These are phyloP conservation scores for Hyaloscypha bicolor DNA, from an alignment of 495 filamentous ascomycete genomes.

Conservation along the genomic window DNA sequence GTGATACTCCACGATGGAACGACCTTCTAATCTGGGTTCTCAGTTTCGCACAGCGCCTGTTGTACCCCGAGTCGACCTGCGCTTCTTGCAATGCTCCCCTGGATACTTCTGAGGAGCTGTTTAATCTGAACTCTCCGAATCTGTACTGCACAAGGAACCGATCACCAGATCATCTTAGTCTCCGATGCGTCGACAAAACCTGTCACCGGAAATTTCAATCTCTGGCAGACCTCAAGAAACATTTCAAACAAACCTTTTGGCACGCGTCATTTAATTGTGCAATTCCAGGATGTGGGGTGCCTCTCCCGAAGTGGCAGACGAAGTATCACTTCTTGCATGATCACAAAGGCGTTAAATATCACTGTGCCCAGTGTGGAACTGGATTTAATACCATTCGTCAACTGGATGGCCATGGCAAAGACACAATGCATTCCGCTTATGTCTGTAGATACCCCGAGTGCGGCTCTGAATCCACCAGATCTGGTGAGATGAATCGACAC, in stretches of 20 bases:
- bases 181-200: background rate
- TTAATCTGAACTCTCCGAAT: background rate
- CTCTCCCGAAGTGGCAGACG: no score
- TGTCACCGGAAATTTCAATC: no score
- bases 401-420: slow-evolving; percentile 8
- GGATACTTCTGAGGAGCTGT: slow-evolving; percentile 3
- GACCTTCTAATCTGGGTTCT: no score
- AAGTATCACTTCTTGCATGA: background rate
- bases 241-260: no score
- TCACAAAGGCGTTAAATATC: background rate
- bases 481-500: slow-evolving; percentile 36
- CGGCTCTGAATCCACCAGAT: slow-evolving; percentile 29
- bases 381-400: background rate
- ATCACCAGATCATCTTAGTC: background rate
- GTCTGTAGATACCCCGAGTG: slow-evolving; percentile 27
- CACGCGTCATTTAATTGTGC: slow-evolving; percentile 8
- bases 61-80: background rate
- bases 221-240: no score
- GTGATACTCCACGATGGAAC: no score
- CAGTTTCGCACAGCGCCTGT: background rate
- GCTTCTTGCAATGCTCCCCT: slow-evolving; percentile 12
- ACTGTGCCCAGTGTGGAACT: slow-evolving; percentile 7
- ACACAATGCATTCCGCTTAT: slow-evolving; percentile 13
- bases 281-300: slow-evolving; percentile 6
- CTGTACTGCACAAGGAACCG: slow-evolving; percentile 3